These are phyloP conservation scores for Echites panduratus DNA, from an alignment of 257 asterid species.

Conservation along the genomic window DNA sequence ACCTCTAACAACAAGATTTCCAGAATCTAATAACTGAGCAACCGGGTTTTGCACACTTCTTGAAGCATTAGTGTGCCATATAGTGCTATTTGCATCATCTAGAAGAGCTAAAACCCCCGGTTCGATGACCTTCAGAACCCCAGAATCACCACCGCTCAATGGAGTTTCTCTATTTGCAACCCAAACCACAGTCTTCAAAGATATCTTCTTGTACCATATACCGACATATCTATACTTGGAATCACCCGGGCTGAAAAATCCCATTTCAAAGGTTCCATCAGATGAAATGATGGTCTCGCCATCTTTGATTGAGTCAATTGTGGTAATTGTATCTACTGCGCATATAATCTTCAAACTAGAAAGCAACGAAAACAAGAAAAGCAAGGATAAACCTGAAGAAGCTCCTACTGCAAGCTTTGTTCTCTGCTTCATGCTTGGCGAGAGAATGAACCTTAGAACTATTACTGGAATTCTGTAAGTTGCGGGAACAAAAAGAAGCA, in stretches of 20 bases:
- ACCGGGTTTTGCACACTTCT: slow-evolving; percentile 20
- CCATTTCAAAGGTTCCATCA: slow-evolving; percentile 35
- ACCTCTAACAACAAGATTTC: slow-evolving; percentile 43
- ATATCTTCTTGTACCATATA: slow-evolving; percentile 36
- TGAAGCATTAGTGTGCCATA: slow-evolving; percentile 45
- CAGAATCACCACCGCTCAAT: slow-evolving; percentile 11
- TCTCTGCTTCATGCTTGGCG: neutral
- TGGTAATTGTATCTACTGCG: slow-evolving; percentile 6
- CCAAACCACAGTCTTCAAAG: slow-evolving; percentile 29
- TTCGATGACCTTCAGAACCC: slow-evolving; percentile 20
- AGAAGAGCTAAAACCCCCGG: slow-evolving; percentile 31
- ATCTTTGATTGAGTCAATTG: slow-evolving; percentile 9
- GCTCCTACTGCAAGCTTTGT: neutral
- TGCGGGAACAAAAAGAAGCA: neutral
- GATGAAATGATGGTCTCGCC: slow-evolving; percentile 38
- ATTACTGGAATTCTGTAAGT: neutral
- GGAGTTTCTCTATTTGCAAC: slow-evolving; percentile 35
- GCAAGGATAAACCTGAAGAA: neutral
- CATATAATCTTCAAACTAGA: neutral
- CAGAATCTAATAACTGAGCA: slow-evolving; percentile 37
- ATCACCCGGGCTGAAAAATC: slow-evolving; percentile 37
- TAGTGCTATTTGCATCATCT: slow-evolving; percentile 8
- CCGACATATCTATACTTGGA: slow-evolving; percentile 34
- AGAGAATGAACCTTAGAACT: no score
- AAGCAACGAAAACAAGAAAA: neutral